A percentile compares a stretch with the other conserved stretches of the same genome.
phyloP scores from a whole-genome alignment of 345 rosid genomes.

The Eucalyptus sideroxylon region DNA sequence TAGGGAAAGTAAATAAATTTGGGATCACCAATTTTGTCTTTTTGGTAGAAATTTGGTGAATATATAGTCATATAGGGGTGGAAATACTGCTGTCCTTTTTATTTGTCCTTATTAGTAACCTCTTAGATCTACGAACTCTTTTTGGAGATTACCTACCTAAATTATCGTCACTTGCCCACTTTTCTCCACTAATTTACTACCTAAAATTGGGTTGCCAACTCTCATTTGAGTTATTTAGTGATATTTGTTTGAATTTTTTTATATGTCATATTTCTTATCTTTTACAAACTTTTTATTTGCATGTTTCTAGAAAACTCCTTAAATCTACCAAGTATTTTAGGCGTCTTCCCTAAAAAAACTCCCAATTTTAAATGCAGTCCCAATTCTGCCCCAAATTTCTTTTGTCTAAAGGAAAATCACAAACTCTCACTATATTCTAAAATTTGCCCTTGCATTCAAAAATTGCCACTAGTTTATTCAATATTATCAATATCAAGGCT shows the following conservation, averaged over 20 bases:
- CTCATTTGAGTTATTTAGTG: not conserved
- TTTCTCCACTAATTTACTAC: not conserved
- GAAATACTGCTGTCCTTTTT: no score
- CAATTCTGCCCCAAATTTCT: not conserved
- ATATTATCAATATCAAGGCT: not conserved
- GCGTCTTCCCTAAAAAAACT: not conserved
- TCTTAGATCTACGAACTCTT: not conserved
- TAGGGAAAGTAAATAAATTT: no score
- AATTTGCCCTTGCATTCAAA: not conserved
- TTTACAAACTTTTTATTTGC: not conserved
- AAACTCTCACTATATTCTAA: not conserved
- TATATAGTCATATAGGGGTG: no score
- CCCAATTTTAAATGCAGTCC: not conserved
- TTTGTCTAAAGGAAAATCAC: not conserved
- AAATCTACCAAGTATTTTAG: not conserved
- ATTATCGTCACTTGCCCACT: not conserved
- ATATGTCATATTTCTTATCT: not conserved
- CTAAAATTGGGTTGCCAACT: not conserved
- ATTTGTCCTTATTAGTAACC: not conserved
- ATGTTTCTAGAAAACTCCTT: not conserved
- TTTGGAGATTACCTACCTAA: not conserved
- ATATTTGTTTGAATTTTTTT: not conserved
- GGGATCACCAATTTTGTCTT: no score
- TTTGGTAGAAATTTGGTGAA: no score
- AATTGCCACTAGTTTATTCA: not conserved